phyloP scores from a whole-genome alignment of 345 rosid species.

The Ceriops tagal region DNA sequence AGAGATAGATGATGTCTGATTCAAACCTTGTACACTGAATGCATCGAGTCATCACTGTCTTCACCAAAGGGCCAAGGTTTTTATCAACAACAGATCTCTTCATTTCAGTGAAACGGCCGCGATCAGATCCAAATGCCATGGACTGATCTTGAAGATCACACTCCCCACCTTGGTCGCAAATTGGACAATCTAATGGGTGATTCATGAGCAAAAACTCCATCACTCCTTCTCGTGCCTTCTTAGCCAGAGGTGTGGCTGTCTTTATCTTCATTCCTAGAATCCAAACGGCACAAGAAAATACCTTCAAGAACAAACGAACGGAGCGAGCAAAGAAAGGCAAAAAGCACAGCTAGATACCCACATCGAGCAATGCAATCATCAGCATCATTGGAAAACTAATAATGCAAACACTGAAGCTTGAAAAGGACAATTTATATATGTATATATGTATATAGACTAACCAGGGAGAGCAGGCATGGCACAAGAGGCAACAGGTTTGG shows the following conservation, averaged over 20 bases:
- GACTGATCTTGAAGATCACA: conserved; percentile 99
- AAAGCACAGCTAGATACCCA: too few species aligned
- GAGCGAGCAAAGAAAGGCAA: too few species aligned
- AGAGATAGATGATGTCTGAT: not conserved
- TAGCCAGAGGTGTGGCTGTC: conserved; percentile 89
- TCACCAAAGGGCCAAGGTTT: conserved; percentile 96
- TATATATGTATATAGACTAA: conserved; percentile 10
- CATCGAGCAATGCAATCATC: too few species aligned
- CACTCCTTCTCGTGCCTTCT: conserved; percentile 98
- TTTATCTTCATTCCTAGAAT: conserved; percentile 92
- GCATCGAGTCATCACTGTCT: conserved; percentile 99
- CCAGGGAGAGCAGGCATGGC: conserved; percentile 99
- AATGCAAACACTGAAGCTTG: too few species aligned
- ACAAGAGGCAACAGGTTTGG: conserved; percentile 98
- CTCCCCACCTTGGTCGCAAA: conserved; percentile 98
- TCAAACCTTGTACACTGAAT: conserved; percentile 93
- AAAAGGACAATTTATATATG: not conserved
- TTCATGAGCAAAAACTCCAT: conserved; percentile 98
- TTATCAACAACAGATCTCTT: conserved; percentile 98
- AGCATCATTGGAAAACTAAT: too few species aligned
- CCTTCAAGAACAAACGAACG: too few species aligned
- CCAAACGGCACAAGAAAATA: too few species aligned
- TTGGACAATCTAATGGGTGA: conserved; percentile 96
- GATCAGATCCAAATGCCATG: conserved; percentile 99
- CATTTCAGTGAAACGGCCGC: conserved; percentile 94